Evolutionary conservation across 2,329 filamentous ascomycete species (phyloP).

Genomic region (Sarocladiaceae sp.): DNA sequence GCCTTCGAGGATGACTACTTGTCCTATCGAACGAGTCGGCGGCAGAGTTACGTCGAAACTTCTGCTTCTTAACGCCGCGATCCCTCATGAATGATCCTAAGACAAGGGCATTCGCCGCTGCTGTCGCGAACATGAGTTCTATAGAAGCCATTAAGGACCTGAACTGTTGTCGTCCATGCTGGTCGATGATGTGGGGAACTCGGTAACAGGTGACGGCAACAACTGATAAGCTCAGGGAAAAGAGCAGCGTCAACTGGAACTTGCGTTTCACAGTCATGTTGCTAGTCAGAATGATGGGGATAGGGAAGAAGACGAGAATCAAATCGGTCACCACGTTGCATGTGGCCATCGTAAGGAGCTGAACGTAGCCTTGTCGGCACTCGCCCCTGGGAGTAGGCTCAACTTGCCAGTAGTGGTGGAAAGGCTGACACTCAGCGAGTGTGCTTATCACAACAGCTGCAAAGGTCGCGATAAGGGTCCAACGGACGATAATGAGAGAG

Average conservation of each 20-base stretch:
- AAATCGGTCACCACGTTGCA: constrained; percentile 87
- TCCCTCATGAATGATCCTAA: constrained; percentile 91
- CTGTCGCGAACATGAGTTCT: constrained; percentile 83
- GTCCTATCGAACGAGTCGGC: constrained; percentile 55
- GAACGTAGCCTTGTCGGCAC: constrained; percentile 81
- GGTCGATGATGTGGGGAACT: constrained; percentile 67
- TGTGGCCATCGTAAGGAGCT: constrained; percentile 83
- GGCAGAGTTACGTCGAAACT: constrained; percentile 62
- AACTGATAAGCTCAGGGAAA: constrained; percentile 75
- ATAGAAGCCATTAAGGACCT: constrained; percentile 84
- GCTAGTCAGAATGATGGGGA: constrained; percentile 78
- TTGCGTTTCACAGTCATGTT: constrained; percentile 73
- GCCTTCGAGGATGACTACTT: constrained; percentile 31
- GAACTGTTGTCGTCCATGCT: constrained; percentile 71
- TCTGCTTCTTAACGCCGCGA: constrained; percentile 80
- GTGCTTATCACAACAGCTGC: constrained; percentile 74
- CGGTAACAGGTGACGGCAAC: constrained; percentile 76
- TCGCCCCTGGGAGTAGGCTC: constrained; percentile 76
- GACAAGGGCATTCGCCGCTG: constrained; percentile 81
- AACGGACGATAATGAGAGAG: constrained; percentile 64
- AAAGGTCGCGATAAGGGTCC: constrained; percentile 73
- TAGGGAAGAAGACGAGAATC: constrained; percentile 79
- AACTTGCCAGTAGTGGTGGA: constrained; percentile 71
- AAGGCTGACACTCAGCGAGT: constrained; percentile 75
- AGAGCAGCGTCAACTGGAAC: constrained; percentile 70